Base-by-base conservation (phyloP, 1,284 basidiomycete species). In the Ustilago tritici region DNA sequence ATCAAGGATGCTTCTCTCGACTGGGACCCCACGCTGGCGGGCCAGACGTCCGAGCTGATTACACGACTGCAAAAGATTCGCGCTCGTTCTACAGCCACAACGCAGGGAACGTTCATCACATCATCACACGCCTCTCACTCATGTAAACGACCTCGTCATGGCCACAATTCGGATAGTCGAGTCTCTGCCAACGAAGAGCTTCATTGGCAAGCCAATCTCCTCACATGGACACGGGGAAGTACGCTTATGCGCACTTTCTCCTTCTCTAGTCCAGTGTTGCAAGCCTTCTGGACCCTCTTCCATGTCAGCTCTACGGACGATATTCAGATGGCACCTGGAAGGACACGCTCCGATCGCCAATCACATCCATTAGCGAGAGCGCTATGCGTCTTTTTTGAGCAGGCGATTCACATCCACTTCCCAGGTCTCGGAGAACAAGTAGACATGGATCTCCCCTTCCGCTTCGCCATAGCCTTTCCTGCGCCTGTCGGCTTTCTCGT, bases 281-380 rank as follows among this genome's bases (percentile, higher is more conserved):
- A 81, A 40, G 73, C 81, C 15, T 82, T 79, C 47, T 82, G 81
- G 81, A 77, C 81, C 0, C 70, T 65, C 54, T 65, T 82, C n/a
- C 60, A 71, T 38, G 57, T 75, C 36, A 68, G 50, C 43, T 66
- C 71, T 2, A 53, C 60, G n/a, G 58, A 69, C 61, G 41, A 43
- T 31, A 70, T 78, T 15, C 63, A 78, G 19, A 40, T 62, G 7
- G 79, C 76, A 0, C 68, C 70, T 12, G 66, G 63, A 9, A 77
- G 55, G 61, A 36, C 28, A 23, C 64, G 60, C n/a, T 12, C 36
- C 10, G 46, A 61, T 10, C 53, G 34, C 2, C 14, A 50, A 9
- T 9, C 47, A 28, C 28, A 53, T 31, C 49, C 59, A 34, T 53
- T 56, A 8, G 56, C 56, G 14, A 61, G 54, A 23, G 81, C 81